These are phyloP conservation scores for Penicillium crystallinum DNA, from an alignment of 495 filamentous ascomycete genomes.

Conservation along the genomic window DNA sequence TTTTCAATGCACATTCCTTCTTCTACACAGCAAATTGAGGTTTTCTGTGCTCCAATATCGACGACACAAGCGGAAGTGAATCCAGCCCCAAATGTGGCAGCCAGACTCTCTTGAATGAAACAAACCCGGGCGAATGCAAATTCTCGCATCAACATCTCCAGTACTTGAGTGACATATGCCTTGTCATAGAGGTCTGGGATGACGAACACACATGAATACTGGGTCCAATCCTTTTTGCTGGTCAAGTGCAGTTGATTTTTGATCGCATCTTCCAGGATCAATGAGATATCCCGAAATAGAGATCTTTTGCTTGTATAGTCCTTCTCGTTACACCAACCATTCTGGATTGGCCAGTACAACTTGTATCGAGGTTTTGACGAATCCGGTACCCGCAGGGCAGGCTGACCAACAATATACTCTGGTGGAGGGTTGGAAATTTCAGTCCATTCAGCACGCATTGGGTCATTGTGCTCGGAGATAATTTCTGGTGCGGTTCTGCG, in stretches of 20 bases:
- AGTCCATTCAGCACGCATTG: slow-evolving; percentile 90
- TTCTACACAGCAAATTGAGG: slow-evolving; percentile 94
- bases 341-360: slow-evolving; percentile 82
- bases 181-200: slow-evolving; percentile 97
- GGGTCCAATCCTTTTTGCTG: slow-evolving; percentile 72
- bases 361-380: slow-evolving; percentile 85
- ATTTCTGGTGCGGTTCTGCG: slow-evolving; percentile 70
- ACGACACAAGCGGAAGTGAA: slow-evolving; percentile 91
- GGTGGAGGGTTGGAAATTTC: slow-evolving; percentile 65
- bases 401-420: slow-evolving; percentile 72
- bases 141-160: slow-evolving; percentile 81
- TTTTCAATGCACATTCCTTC: slow-evolving; percentile 93
- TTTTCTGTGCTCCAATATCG: slow-evolving; percentile 96
- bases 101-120: slow-evolving; percentile 93
- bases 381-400: slow-evolving; percentile 81
- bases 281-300: slow-evolving; percentile 78
- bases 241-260: slow-evolving; percentile 73
- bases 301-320: slow-evolving; percentile 75
- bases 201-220: slow-evolving; percentile 91
- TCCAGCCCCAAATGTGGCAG: slow-evolving; percentile 92
- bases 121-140: slow-evolving; percentile 82
- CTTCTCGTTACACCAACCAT: slow-evolving; percentile 83
- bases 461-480: slow-evolving; percentile 92
- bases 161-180: slow-evolving; percentile 72
- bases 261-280: slow-evolving; percentile 80